A percentile compares a stretch with the other conserved stretches of the same genome.
Evolutionary conservation across 768 basidiomycete species (phyloP).

Genomic region (Mycena pura): DNA sequence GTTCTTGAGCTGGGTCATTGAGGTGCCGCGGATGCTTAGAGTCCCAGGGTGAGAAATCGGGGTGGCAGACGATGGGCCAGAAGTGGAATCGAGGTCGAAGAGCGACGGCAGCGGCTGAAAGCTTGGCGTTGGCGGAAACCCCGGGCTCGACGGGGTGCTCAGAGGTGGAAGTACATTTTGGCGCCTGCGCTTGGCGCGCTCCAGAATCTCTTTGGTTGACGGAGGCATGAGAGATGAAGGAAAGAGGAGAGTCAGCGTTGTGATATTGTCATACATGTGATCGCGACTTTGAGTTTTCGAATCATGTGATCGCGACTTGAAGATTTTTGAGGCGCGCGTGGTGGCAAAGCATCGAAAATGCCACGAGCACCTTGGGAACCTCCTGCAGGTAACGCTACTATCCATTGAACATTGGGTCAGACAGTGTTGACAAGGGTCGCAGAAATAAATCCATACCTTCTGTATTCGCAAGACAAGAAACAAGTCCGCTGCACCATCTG

Average conservation of each 20-base stretch:
- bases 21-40: background rate
- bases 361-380: background rate
- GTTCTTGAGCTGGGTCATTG: conserved; percentile 11
- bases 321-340: too few relatives aligned
- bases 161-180: background rate
- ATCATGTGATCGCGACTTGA: too few relatives aligned
- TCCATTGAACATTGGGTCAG: background rate
- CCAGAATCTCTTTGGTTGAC: background rate
- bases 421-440: background rate
- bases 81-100: background rate
- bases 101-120: background rate
- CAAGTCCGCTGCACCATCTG: background rate
- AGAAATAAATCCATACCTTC: background rate
- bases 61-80: background rate
- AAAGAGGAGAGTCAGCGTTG: background rate
- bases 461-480: background rate
- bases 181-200: background rate
- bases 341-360: background rate
- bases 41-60: background rate
- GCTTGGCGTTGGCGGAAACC: background rate
- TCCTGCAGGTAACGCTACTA: background rate
- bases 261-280: background rate
- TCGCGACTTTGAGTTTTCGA: conserved; percentile 1
- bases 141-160: conserved; percentile 1
- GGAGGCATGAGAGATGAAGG: background rate